phyloP scores from a whole-genome alignment of 805 yeast genomes.

The Hyphopichia homilentoma region DNA sequence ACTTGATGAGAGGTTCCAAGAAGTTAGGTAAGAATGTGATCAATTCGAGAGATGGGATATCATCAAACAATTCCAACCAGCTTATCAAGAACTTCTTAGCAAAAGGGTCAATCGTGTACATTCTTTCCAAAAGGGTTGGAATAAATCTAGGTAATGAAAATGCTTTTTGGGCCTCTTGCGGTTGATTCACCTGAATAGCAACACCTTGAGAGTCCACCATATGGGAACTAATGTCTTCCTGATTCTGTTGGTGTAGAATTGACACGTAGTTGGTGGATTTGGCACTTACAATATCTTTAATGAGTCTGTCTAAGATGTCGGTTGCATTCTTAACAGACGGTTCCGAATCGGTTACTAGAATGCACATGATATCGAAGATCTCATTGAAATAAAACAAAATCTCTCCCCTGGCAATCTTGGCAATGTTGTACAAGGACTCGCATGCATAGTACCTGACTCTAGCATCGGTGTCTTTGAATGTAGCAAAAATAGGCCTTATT shows the following conservation, averaged over 20 bases:
- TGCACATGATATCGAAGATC: slow-evolving; percentile 88
- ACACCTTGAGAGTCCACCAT: slow-evolving; percentile 55
- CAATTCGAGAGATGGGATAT: slow-evolving; percentile 87
- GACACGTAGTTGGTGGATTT: slow-evolving; percentile 87
- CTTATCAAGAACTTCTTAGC: slow-evolving; percentile 88
- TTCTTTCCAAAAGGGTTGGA: slow-evolving; percentile 86
- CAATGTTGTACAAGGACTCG: slow-evolving; percentile 91
- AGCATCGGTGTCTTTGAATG: slow-evolving; percentile 97
- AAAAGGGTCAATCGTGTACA: slow-evolving; percentile 88
- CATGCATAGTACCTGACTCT: slow-evolving; percentile 96
- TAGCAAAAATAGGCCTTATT: slow-evolving; percentile 88
- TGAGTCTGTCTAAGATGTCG: slow-evolving; percentile 80
- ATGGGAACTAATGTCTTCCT: slow-evolving; percentile 29
- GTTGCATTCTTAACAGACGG: slow-evolving; percentile 93
- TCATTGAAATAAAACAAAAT: slow-evolving; percentile 88
- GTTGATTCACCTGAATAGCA: slow-evolving; percentile 55
- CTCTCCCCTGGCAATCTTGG: slow-evolving; percentile 95
- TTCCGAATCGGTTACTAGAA: slow-evolving; percentile 86
- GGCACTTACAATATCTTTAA: slow-evolving; percentile 93
- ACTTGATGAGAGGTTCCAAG: slow-evolving; percentile 76
- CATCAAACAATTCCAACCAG: slow-evolving; percentile 90
- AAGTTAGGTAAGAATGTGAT: slow-evolving; percentile 86
- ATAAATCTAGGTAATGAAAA: slow-evolving; percentile 85
- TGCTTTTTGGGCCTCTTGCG: slow-evolving; percentile 60
- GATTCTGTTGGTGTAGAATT: slow-evolving; percentile 50